Percentiles rank a stretch among this genome's conserved stretches.
These are phyloP conservation scores for Porcisia deanei DNA, from an alignment of 208 protist species.

Conservation along the genomic window DNA sequence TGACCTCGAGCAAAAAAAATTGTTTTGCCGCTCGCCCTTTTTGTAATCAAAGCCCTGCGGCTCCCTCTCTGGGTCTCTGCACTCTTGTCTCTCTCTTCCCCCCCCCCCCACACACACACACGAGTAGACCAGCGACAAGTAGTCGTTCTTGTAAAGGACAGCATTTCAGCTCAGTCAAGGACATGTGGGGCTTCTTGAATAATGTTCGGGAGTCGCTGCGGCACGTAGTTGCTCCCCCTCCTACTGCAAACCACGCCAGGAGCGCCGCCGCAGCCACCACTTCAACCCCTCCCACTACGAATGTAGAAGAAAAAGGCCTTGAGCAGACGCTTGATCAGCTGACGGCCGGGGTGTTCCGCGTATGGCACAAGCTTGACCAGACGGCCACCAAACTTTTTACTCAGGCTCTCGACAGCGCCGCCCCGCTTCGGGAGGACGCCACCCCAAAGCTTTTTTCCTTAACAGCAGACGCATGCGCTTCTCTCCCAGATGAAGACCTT, in stretches of 20 bases:
- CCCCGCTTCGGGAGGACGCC: conserved; percentile 25
- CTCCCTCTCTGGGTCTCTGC: too few relatives aligned
- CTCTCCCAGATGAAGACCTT: conserved; percentile 34
- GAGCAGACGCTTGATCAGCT: conserved; percentile 17
- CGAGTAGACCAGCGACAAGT: not conserved
- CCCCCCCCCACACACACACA: not conserved
- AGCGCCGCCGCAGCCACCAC: not conserved
- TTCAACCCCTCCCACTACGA: not conserved
- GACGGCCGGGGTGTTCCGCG: conserved; percentile 18
- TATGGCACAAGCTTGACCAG: conserved; percentile 43
- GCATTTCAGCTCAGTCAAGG: not conserved
- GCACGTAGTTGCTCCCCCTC: conserved; percentile 23
- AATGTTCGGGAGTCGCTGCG: conserved; percentile 32
- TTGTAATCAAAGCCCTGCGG: too few relatives aligned
- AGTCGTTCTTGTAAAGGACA: not conserved
- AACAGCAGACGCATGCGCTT: conserved; percentile 23
- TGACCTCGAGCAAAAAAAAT: too few relatives aligned
- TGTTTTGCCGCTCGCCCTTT: too few relatives aligned
- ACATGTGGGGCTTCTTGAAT: conserved; percentile 30
- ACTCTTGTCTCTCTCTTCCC: not conserved
- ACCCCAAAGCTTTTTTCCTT: conserved; percentile 40
- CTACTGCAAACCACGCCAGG: not conserved
- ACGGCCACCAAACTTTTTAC: conserved; percentile 33
- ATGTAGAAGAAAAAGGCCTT: conserved; percentile 2
- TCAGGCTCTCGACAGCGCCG: conserved; percentile 28